A percentile compares a stretch with the other conserved stretches of the same genome.
These are phyloP conservation scores for Knoxdaviesia capensis DNA, from an alignment of 2,329 filamentous ascomycete genomes.

Conservation along the genomic window DNA sequence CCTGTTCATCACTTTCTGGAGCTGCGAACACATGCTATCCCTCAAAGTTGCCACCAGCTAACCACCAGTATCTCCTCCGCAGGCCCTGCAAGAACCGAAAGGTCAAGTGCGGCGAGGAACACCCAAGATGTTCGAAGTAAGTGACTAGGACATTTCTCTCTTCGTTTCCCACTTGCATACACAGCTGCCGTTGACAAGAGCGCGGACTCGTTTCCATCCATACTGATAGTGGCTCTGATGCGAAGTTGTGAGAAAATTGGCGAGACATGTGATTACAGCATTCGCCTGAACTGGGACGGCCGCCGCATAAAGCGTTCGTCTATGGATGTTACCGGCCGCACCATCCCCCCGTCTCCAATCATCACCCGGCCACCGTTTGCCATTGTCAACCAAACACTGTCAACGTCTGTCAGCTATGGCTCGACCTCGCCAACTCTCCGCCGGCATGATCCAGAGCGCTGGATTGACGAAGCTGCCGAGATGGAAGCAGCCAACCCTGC, in stretches of 20 bases:
- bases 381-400: conserved; percentile 13
- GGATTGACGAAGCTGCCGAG: too few species aligned
- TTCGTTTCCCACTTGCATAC: not conserved
- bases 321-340: conserved; percentile 2
- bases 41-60: not conserved
- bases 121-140: conserved; percentile 48
- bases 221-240: too few species aligned
- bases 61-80: not conserved
- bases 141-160: conserved; percentile 1
- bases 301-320: conserved; percentile 16
- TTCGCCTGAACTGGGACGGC: conserved; percentile 65
- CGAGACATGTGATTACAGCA: conserved; percentile 62
- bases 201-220: too few species aligned
- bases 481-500: too few species aligned
- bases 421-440: too few species aligned
- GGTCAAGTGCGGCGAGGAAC: conserved; percentile 60
- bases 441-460: too few species aligned
- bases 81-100: conserved; percentile 64
- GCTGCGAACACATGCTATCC: too few species aligned
- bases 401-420: not conserved
- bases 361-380: conserved; percentile 13
- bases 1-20: too few species aligned
- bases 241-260: conserved; percentile 44
- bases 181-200: not conserved
- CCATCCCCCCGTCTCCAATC: conserved; percentile 8